Conservation (phyloP, 176 grass and related monocot species). For the Hordeum vulgare region MorexV3_pseudomolecules_assembly NC_058523.1:23291883-23292382, state of each 20-base stretch:
- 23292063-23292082: background rate
- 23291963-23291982: background rate
- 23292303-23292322: conserved; percentile 54
- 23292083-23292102: background rate
- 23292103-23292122: conserved; percentile 1
- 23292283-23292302: conserved; percentile 83
- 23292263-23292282: conserved; percentile 87
- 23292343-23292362: background rate
- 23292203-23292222: conserved; percentile 13
- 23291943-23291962: background rate
- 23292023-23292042: background rate
- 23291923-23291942: background rate
- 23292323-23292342: conserved; percentile 8
- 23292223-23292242: conserved; percentile 81
- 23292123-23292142: conserved; percentile 3
- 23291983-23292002: background rate
- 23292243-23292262: conserved; percentile 79
- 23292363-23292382: conserved; percentile 4
- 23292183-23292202: conserved; percentile 6
- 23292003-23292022: background rate
- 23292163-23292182: background rate
- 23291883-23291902: background rate
- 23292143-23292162: background rate
- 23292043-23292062: background rate
- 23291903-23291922: background rate